Base-by-base conservation (phyloP, 2,329 filamentous ascomycete genomes). In the Colletotrichum brevisporum region DNA sequence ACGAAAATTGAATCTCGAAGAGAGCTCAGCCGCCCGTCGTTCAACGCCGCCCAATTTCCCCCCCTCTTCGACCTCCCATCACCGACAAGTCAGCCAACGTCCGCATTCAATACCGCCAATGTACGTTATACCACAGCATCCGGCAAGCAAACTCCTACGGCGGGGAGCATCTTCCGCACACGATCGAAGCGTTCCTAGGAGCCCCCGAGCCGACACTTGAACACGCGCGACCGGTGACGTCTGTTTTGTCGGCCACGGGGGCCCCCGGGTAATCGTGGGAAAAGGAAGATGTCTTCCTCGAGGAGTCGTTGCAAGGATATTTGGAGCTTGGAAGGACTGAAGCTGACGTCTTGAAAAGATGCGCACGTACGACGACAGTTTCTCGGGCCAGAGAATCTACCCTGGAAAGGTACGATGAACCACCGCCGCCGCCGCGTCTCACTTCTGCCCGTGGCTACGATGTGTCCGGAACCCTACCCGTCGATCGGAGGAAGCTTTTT, bases 331-430 rank as follows among this genome's bases (percentile, higher is more conserved):
- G 21, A 24, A 13, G 26, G 21, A 21, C 41, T 52, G 41, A 48
- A 36, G 51, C 65, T 68, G 48, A 68, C 65, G 52, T 43, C 24
- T 51, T 16, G 79, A 76, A 81, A 89, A 83, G 81, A 90, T 90
- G 88, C 87, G 88, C 83, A 89, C 87, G 81, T 90, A 90, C 88
- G 88, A 90, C 83, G 88, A 90, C 82, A 81, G 83, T 75, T 90
- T 90, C 84, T 90, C 88, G 80, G 88, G 88, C 81, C 85, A 86
- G 86, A 89, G 85, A 85, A 90, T 90, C 77, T 90, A 89, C 87
- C 88, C 88, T 82, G 88, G 88, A 81, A 90, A 90, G 88, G 88
- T 90, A 88, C 83, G 86, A 74, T 73, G 74, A 73, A 67, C 15
- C 50, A 41, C 31, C 8, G 10, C 31, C 31, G 31, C 31, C 31